These are phyloP conservation scores for Mucor mucedo DNA, from an alignment of 371 early-diverging fungal species.

Conservation along the genomic window DNA sequence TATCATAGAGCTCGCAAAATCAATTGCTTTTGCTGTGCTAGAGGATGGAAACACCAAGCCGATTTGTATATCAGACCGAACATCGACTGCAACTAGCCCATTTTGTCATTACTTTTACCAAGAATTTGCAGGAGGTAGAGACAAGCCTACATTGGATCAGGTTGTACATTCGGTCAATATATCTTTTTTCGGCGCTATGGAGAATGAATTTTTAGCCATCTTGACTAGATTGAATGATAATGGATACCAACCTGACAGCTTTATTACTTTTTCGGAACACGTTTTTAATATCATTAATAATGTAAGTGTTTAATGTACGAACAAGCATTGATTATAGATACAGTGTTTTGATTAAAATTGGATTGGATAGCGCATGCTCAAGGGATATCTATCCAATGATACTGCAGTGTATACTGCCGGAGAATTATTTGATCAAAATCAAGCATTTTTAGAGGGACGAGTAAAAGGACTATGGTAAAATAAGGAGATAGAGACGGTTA, in stretches of 20 bases:
- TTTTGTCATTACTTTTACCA: conserved; percentile 38
- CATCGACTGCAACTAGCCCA: neutral
- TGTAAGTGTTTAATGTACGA: conserved; percentile 17
- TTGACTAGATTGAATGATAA: conserved; percentile 10
- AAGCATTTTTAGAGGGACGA: conserved; percentile 32
- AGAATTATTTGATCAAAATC: conserved; percentile 36
- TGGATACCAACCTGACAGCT: conserved; percentile 32
- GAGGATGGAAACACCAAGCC: conserved; percentile 21
- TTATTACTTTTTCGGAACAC: conserved; percentile 37
- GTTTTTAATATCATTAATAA: conserved; percentile 33
- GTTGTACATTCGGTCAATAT: conserved; percentile 33
- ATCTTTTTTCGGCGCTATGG: conserved; percentile 26
- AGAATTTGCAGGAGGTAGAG: conserved; percentile 4
- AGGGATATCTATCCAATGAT: conserved; percentile 24
- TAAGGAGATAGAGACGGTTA: no score
- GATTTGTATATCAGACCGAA: conserved; percentile 32
- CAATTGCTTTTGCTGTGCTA: conserved; percentile 22
- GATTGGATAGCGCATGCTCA: conserved; percentile 26
- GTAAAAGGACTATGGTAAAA: conserved; percentile 31
- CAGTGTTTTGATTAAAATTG: neutral
- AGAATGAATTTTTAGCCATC: conserved; percentile 21
- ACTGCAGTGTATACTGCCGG: conserved; percentile 32
- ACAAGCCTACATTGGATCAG: neutral
- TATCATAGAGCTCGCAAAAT: conserved; percentile 16
- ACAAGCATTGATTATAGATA: neutral